Conservation (phyloP, 2,329 filamentous ascomycete species). For the Bipolaris zeicola region DNA sequence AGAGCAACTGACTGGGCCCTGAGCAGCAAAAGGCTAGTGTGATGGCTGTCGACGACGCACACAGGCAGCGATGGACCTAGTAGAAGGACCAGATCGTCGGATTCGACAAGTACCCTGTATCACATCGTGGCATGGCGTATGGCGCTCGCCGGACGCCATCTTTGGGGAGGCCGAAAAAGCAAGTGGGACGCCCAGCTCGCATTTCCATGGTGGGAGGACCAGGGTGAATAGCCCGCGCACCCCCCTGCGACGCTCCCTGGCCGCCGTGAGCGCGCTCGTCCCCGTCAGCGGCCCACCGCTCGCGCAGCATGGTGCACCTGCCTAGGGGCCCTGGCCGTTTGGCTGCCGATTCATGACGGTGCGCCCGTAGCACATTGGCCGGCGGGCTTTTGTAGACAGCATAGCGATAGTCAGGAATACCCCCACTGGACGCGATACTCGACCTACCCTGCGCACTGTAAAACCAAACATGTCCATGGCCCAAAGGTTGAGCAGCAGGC, state of each 20-base stretch:
- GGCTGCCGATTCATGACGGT: conserved; percentile 38
- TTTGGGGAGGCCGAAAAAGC: conserved; percentile 39
- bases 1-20: conserved; percentile 39
- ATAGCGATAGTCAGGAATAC: conserved; percentile 36
- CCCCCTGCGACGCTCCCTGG: conserved; percentile 26
- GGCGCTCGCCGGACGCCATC: conserved; percentile 34
- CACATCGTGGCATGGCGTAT: conserved; percentile 48
- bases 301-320: conserved; percentile 27
- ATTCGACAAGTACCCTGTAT: conserved; percentile 47
- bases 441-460: conserved; percentile 27
- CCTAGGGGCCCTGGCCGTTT: conserved; percentile 38
- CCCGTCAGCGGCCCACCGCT: conserved; percentile 25
- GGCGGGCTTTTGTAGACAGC: conserved; percentile 33
- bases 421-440: conserved; percentile 28
- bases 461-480: conserved; percentile 30
- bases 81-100: conserved; percentile 49
- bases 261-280: conserved; percentile 21
- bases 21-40: conserved; percentile 43
- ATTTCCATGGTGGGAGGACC: conserved; percentile 30
- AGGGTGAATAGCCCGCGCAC: conserved; percentile 24
- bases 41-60: conserved; percentile 36
- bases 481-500: conserved; percentile 15
- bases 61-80: conserved; percentile 37
- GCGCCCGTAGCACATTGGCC: conserved; percentile 23
- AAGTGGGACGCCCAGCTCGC: conserved; percentile 31